Conservation (phyloP, 31 red algal genomes). For the Porphyra umbilicalis region DNA sequence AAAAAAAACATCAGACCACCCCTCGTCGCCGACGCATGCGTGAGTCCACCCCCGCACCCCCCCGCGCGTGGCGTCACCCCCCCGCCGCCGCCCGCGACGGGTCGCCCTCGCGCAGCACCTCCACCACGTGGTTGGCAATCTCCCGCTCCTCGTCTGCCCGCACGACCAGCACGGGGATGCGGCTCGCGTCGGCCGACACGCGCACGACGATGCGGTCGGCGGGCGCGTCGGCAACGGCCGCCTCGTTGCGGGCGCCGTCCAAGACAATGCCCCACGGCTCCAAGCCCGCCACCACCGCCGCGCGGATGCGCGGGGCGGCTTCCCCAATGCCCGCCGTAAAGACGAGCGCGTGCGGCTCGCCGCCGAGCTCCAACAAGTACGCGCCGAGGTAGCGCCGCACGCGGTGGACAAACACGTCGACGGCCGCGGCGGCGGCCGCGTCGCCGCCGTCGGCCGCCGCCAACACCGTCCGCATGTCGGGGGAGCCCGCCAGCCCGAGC, state of each 20-base stretch:
- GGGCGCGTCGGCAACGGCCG: not conserved
- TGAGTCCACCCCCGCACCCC: no score
- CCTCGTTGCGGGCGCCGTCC: not conserved
- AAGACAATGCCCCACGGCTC: not conserved
- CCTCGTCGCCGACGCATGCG: no score
- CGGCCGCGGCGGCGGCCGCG: not conserved
- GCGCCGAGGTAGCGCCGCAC: constrained; percentile 8
- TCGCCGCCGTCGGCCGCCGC: not conserved
- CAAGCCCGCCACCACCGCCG: not conserved
- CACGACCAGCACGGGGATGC: not conserved
- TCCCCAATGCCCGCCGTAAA: constrained; percentile 5
- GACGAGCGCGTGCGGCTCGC: not conserved
- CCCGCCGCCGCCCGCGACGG: not conserved
- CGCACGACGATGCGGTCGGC: not conserved
- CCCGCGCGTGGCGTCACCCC: not conserved
- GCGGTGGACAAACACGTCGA: not conserved
- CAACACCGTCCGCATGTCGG: constrained; percentile 1
- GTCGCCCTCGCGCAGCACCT: not conserved
- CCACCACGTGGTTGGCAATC: not conserved
- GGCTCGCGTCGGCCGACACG: not conserved
- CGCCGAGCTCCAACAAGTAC: not conserved
- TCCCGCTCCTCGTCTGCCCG: not conserved
- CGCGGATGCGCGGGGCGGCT: not conserved
- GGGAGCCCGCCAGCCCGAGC: not conserved
- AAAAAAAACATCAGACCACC: no score